A percentile compares a stretch with the other conserved stretches of the same genome.
Evolutionary conservation across 768 basidiomycete species (phyloP).

Genomic region (Brasilioporus rufonigricans): DNA sequence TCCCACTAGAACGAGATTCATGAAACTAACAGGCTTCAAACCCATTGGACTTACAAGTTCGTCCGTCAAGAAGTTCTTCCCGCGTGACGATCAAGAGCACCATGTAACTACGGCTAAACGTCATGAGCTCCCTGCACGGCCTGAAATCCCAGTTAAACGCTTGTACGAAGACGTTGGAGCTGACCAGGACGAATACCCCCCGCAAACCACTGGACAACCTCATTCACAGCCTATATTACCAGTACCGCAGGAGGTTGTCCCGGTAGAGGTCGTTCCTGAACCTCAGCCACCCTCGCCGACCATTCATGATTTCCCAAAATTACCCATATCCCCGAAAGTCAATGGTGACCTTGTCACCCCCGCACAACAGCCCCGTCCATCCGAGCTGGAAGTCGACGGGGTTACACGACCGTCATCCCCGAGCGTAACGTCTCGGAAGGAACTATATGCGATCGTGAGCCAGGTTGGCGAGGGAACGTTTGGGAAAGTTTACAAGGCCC

Average conservation of each 20-base stretch:
- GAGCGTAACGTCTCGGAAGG: constrained; percentile 35
- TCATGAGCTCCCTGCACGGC: constrained; percentile 16
- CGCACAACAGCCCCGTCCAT: constrained; percentile 15
- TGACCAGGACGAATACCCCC: constrained; percentile 22
- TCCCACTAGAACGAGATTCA: constrained; percentile 15
- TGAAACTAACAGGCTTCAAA: constrained; percentile 57
- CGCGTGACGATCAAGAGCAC: constrained; percentile 70
- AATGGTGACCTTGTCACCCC: constrained; percentile 24
- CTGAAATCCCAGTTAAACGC: constrained; percentile 30
- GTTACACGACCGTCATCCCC: constrained; percentile 30
- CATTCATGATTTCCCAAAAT: constrained; percentile 20
- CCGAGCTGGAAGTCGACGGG: constrained; percentile 24
- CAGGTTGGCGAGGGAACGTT: constrained; percentile 99
- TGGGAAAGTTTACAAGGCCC: constrained; percentile 96
- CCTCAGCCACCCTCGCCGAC: constrained; percentile 16
- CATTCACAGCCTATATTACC: background rate
- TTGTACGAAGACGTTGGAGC: constrained; percentile 18
- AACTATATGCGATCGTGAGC: constrained; percentile 81
- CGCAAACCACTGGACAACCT: constrained; percentile 1
- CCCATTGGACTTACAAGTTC: constrained; percentile 58
- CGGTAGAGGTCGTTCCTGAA: constrained; percentile 12
- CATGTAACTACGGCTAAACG: constrained; percentile 21
- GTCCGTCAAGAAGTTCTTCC: constrained; percentile 76
- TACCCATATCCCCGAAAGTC: constrained; percentile 22
- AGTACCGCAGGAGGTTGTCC: constrained; percentile 8